Base-by-base conservation (phyloP, 352 stramenopile genomes). In the Globisporangium abappressorium region DNA sequence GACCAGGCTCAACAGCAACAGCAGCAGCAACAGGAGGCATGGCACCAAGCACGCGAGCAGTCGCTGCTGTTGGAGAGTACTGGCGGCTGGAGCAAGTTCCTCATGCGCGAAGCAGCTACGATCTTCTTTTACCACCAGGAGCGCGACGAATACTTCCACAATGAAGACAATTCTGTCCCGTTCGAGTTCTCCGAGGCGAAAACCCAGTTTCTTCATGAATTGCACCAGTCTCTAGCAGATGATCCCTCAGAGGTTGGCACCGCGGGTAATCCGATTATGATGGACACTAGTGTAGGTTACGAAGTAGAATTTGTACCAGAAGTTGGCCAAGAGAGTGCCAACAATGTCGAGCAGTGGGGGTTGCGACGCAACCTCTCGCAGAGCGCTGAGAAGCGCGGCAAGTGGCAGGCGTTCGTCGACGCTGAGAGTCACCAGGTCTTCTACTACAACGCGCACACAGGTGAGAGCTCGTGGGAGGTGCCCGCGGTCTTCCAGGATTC, bases 381-480 rank as follows among this genome's bases (percentile, higher is more conserved):
- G 12, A 46, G 61, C 2, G 65, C 65, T 26, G 72, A 79, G 36
- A 70, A 64, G 47, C 60, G 68, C 4, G 70, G 71, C 46, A 72
- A 69, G 28, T 93, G 87, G 87, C 75, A 87, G 51, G 76, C 76
- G 54, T 85, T 87, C 55, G 70, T 90, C 54, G 85, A 94, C 59
- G 64, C 81, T 8, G 72, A 71, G 14, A 87, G 69, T n/a, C 74
- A 80, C 7, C 74, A 82, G 33, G 70, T 72, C 49, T 94, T 87
- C 64, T 93, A 93, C 72, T 91, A 89, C 73, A 93, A 93, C 70
- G 58, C 68, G 5, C 20, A 57, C 53, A 92, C 85, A 0, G 74
- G 80, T 14, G 83, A 88, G 68, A 85, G 80, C 57, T 78, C 80
- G 38, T 94, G 87, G 87, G 76, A 78, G 24, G 51, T 58, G 26